Evolutionary conservation across 2,329 filamentous ascomycete genomes (phyloP), one percentile per base, ranked within the genome.

Genomic region (Aspergillus pseudonomiae): DNA sequence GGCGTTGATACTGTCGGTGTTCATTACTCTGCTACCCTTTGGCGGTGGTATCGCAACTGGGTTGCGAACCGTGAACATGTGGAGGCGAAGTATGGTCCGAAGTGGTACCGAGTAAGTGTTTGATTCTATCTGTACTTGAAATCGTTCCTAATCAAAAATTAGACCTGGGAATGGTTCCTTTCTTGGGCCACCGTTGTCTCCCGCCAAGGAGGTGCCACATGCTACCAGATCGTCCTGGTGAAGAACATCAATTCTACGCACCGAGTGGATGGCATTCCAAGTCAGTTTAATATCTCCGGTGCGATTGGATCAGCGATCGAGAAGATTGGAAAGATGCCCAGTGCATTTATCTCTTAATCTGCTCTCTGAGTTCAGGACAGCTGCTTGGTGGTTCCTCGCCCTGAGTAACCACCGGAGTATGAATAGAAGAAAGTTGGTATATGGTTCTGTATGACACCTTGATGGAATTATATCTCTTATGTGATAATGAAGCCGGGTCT

Each of bases 31-130:
- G 93, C 93, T 59, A 98, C 95, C 30, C 84, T 99, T 67, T 98
- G 95, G 95, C 88, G 92, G 76, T 98, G 95, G 95, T 98, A 98
- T 85, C 87, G 95, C 70, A 98, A 98, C 86, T 98, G 95, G 95
- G 86, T 97, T 79, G 93, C 85, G 81, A 98, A 98, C 86, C 85
- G 86, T 71, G 92, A 96, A 63, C 96, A 96, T 84, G 91, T 97
- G 66, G 88, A 91, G 80, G 93, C 91, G 76, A 98, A 97, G 86
- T 98, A 98, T 77, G 95, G 95, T 74, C 89, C 91, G 76, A 86
- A 92, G 76, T 99, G 95, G 95, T 99, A 92, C 87, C 89, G 94
- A 79, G 91, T 94, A 86, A 83, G 91, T 85, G 7, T n/a, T 41
- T n/a, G 16, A 16, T 6, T 41, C 3, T n/a, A 10, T 4, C 39